These are phyloP conservation scores for Aristolochia fimbriata DNA, from an alignment of 164 flowering plant species.

Conservation along the genomic window DNA sequence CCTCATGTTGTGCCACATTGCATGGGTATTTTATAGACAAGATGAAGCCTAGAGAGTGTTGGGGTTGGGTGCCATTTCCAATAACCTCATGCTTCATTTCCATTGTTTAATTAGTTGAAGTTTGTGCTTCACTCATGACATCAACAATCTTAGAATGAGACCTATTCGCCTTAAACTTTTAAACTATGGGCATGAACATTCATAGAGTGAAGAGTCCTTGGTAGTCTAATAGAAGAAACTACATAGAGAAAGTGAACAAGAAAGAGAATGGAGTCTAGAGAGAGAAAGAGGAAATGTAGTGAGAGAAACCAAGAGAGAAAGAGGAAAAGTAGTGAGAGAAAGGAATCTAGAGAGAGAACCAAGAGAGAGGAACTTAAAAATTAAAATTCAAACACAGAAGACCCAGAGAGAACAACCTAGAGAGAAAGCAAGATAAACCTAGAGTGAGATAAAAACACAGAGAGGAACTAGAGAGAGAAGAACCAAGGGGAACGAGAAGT, in stretches of 20 bases:
- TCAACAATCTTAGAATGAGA: constrained; percentile 18
- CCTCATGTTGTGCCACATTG: constrained; percentile 3
- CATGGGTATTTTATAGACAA: not conserved
- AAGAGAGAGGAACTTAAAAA: too few relatives aligned
- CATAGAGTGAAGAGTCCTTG: constrained; percentile 8
- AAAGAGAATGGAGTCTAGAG: constrained; percentile 6
- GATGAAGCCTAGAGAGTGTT: constrained; percentile 1
- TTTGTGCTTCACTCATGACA: constrained; percentile 33
- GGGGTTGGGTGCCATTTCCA: constrained; percentile 11
- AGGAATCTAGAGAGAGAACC: too few relatives aligned
- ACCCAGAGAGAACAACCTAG: too few relatives aligned
- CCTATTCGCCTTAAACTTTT: not conserved
- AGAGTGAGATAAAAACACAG: too few relatives aligned
- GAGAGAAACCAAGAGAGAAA: too few relatives aligned
- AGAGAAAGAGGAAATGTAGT: constrained; percentile 10
- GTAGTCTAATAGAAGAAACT: constrained; percentile 8
- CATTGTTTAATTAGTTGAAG: constrained; percentile 16
- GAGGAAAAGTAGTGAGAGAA: too few relatives aligned
- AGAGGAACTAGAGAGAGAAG: constrained; percentile 9
- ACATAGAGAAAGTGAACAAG: not conserved
- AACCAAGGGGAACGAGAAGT: constrained; percentile 3
- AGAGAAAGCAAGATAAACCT: too few relatives aligned
- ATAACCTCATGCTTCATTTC: constrained; percentile 8
- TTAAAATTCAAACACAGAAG: too few relatives aligned
- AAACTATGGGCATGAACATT: not conserved